These are phyloP conservation scores for Rhizophora apiculata DNA, from an alignment of 345 rosid species.

Conservation along the genomic window DNA sequence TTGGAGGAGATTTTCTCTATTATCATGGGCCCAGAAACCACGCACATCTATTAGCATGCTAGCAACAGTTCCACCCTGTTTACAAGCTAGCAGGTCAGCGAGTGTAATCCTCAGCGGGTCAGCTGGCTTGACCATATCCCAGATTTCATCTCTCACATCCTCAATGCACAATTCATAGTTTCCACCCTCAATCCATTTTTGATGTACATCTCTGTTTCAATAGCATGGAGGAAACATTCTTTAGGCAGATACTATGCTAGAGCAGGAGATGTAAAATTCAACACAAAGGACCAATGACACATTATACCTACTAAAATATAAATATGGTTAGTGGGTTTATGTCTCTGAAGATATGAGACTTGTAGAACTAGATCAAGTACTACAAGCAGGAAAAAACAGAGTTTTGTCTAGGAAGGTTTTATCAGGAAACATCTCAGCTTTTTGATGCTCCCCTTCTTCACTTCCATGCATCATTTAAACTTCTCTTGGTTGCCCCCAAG, in stretches of 20 bases:
- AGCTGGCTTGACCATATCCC: constrained; percentile 99
- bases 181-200: constrained; percentile 99
- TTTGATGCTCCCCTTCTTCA: constrained; percentile 85
- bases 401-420: constrained; percentile 83
- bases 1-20: constrained; percentile 96
- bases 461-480: constrained; percentile 49
- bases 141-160: constrained; percentile 95
- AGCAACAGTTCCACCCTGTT: constrained; percentile 96
- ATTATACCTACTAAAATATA: no score
- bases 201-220: constrained; percentile 85
- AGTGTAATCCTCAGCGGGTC: constrained; percentile 72
- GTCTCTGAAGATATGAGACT: constrained; percentile 71
- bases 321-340: constrained; percentile 14
- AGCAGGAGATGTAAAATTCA: no score
- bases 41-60: constrained; percentile 98
- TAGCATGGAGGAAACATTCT: not conserved
- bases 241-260: no score
- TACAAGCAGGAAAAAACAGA: constrained; percentile 84
- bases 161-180: constrained; percentile 95
- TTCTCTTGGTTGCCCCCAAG: not conserved
- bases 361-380: constrained; percentile 52
- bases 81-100: constrained; percentile 76
- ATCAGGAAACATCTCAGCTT: constrained; percentile 84
- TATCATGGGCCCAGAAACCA: constrained; percentile 99
- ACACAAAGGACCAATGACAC: no score